These are phyloP conservation scores for Podaxis sp. DNA, from an alignment of 768 basidiomycete species.

Conservation along the genomic window DNA sequence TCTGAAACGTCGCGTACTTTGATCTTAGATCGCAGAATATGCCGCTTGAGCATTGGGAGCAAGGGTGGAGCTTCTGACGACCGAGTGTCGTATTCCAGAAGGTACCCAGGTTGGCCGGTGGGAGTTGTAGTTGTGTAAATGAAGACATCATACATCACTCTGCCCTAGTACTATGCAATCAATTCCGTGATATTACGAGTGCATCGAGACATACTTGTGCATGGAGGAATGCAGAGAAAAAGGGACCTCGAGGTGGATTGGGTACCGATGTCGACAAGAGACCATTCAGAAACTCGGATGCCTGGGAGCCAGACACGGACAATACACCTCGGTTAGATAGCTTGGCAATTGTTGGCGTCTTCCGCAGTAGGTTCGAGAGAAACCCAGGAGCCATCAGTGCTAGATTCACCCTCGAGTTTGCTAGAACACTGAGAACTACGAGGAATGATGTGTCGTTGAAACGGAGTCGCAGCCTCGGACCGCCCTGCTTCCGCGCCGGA, in stretches of 20 bases:
- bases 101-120: slow-evolving; percentile 46
- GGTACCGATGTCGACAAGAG: slow-evolving; percentile 52
- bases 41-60: slow-evolving; percentile 71
- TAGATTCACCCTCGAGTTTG: not conserved
- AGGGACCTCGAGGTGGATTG: slow-evolving; percentile 41
- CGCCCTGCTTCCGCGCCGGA: not conserved
- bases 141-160: slow-evolving; percentile 87
- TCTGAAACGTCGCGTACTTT: slow-evolving; percentile 73
- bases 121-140: slow-evolving; percentile 57
- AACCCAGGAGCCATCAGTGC: slow-evolving; percentile 33
- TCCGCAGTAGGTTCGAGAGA: slow-evolving; percentile 38
- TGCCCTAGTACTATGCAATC: slow-evolving; percentile 51
- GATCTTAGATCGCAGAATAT: slow-evolving; percentile 86
- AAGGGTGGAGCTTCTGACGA: slow-evolving; percentile 58
- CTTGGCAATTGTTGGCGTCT: slow-evolving; percentile 52
- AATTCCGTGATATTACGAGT: slow-evolving; percentile 6
- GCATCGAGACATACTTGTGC: slow-evolving; percentile 56
- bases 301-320: slow-evolving; percentile 76
- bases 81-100: slow-evolving; percentile 69
- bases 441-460: not conserved
- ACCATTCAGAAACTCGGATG: slow-evolving; percentile 79
- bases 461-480: slow-evolving; percentile 1
- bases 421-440: not conserved
- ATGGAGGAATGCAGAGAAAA: slow-evolving; percentile 72
- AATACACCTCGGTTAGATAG: slow-evolving; percentile 65